Evolutionary conservation across 2,329 filamentous ascomycete genomes (phyloP).

Genomic region (Scedosporium minutisporum): DNA sequence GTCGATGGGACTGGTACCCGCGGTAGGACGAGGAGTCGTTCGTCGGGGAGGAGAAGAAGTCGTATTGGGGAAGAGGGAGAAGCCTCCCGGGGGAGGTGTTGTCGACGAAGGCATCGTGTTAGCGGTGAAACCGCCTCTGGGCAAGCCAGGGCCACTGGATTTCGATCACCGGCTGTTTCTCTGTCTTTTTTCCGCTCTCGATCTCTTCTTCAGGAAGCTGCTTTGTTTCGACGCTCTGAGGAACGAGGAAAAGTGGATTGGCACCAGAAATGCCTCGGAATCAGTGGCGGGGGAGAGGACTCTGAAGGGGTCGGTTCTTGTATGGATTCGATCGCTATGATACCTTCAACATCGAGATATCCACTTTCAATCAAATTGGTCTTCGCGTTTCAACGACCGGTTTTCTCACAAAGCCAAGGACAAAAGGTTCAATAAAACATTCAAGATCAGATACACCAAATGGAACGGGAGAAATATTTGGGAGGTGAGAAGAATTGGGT

Average conservation of each 20-base stretch:
- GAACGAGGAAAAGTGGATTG: neutral
- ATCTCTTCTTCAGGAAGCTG: neutral
- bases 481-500: neutral
- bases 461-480: neutral
- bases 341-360: neutral
- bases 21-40: constrained; percentile 18
- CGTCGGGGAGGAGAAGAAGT: constrained; percentile 26
- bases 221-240: neutral
- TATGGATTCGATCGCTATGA: neutral
- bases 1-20: constrained; percentile 4
- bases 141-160: neutral
- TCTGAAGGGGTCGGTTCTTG: neutral
- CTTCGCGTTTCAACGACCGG: neutral
- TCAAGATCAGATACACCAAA: neutral
- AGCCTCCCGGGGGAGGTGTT: constrained; percentile 25
- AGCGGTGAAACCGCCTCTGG: neutral
- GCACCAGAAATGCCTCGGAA: neutral
- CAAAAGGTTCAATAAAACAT: neutral
- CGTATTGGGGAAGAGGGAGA: constrained; percentile 49
- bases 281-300: neutral
- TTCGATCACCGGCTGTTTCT: neutral
- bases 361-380: neutral
- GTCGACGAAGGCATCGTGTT: neutral
- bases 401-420: neutral
- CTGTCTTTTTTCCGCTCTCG: neutral